Evolutionary conservation across 1,284 basidiomycete species (phyloP).

Genomic region (Cystobasidium sp.): DNA sequence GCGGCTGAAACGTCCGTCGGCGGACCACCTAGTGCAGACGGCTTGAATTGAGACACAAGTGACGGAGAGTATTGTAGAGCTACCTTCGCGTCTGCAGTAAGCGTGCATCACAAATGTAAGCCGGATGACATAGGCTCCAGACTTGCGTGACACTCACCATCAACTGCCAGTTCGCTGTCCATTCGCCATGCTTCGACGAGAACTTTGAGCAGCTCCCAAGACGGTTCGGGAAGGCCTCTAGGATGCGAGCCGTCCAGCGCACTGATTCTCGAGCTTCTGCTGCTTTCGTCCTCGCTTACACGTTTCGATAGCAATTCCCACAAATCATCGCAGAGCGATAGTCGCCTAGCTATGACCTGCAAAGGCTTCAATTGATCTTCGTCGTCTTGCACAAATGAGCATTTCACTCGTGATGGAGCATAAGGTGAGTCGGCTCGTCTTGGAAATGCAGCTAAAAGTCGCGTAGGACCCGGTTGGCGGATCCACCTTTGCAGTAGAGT

Average conservation of each 20-base stretch:
- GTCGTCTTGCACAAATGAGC: constrained; percentile 4
- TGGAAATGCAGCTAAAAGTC: constrained; percentile 23
- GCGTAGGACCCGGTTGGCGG: constrained; percentile 6
- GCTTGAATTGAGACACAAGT: constrained; percentile 30
- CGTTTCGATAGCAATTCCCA: constrained; percentile 20
- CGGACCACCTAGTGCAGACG: constrained; percentile 4
- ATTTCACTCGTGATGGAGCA: not conserved
- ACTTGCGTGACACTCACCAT: constrained; percentile 1
- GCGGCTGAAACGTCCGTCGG: constrained; percentile 8
- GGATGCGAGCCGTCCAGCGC: not conserved
- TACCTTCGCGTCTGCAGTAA: not conserved
- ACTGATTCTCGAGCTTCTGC: not conserved
- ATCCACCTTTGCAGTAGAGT: constrained; percentile 6
- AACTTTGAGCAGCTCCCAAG: constrained; percentile 21
- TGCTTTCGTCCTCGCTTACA: not conserved
- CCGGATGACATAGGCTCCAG: not conserved
- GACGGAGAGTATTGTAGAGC: constrained; percentile 12
- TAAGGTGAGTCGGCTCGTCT: not conserved
- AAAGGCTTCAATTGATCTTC: constrained; percentile 19
- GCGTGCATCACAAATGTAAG: not conserved
- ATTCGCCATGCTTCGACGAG: constrained; percentile 31
- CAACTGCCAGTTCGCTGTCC: not conserved
- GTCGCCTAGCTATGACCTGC: constrained; percentile 13
- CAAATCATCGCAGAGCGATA: constrained; percentile 3
- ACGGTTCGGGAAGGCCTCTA: not conserved